Evolutionary conservation across 2,329 filamentous ascomycete species (phyloP).

Genomic region (Pseudogymnoascus sp.): DNA sequence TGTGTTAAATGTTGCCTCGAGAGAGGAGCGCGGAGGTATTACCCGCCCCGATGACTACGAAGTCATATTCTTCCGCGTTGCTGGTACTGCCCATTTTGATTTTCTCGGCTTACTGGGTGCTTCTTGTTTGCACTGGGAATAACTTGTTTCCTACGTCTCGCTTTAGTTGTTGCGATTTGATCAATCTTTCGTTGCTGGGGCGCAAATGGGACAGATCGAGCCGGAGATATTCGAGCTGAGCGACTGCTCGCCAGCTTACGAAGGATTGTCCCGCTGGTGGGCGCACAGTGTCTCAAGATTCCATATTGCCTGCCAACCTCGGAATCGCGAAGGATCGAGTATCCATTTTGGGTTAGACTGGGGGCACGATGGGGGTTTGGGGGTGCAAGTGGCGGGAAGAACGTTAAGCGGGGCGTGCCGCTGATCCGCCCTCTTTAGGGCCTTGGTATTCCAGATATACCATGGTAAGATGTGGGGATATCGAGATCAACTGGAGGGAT

Average conservation of each 20-base stretch:
- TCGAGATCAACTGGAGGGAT: not conserved
- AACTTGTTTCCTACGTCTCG: not conserved
- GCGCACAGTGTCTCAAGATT: not conserved
- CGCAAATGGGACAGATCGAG: not conserved
- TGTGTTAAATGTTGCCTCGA: not conserved
- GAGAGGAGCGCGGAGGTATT: slow-evolving; percentile 13
- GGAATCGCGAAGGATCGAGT: not conserved
- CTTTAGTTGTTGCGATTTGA: not conserved
- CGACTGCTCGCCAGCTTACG: not conserved
- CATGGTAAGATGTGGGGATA: not conserved
- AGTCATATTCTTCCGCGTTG: slow-evolving; percentile 18
- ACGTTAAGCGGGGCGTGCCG: not conserved
- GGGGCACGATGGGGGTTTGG: not conserved
- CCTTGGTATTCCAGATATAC: not conserved
- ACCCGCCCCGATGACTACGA: slow-evolving; percentile 40
- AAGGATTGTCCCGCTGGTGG: not conserved
- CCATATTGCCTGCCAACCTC: not conserved
- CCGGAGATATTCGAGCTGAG: not conserved
- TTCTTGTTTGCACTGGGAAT: not conserved
- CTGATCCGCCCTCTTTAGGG: not conserved
- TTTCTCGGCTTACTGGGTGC: not conserved
- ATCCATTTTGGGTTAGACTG: not conserved
- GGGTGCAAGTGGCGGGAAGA: not conserved
- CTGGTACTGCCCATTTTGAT: not conserved
- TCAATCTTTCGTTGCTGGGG: not conserved